Evolutionary conservation across 2,329 filamentous ascomycete genomes (phyloP).

Genomic region (Cytospora piceicola): DNA sequence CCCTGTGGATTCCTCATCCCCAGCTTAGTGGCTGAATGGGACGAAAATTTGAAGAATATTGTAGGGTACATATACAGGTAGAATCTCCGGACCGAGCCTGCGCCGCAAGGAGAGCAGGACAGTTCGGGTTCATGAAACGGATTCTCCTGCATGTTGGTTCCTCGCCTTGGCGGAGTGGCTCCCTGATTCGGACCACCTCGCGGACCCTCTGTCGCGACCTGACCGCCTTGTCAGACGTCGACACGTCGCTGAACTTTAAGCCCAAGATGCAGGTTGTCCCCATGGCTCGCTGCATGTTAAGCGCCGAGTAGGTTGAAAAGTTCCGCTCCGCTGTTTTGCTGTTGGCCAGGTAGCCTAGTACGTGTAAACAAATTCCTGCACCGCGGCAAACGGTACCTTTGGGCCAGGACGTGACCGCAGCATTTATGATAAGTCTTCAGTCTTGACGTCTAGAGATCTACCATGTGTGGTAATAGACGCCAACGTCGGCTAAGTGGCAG

Average conservation of each 20-base stretch:
- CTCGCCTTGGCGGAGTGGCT: constrained; percentile 14
- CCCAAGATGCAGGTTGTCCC: not conserved
- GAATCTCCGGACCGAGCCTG: constrained; percentile 8
- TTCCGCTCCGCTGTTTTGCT: constrained; percentile 4
- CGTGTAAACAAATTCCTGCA: not conserved
- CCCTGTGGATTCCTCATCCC: constrained; percentile 1
- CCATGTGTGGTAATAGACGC: not conserved
- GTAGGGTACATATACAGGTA: too few species aligned
- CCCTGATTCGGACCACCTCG: constrained; percentile 14
- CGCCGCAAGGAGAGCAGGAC: constrained; percentile 17
- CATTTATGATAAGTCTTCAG: not conserved
- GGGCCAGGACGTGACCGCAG: not conserved
- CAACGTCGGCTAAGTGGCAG: not conserved
- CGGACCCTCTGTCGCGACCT: not conserved
- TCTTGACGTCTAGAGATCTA: not conserved
- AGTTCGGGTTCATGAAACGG: constrained; percentile 12
- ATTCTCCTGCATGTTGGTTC: constrained; percentile 22
- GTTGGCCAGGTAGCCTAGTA: not conserved
- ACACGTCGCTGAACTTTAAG: constrained; percentile 8
- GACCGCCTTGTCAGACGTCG: constrained; percentile 17
- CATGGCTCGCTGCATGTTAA: constrained; percentile 19
- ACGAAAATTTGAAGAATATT: not conserved
- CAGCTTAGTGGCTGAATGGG: not conserved
- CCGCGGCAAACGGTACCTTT: not conserved
- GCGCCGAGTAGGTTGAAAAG: constrained; percentile 13